A percentile compares a stretch with the other conserved stretches of the same genome.
phyloP scores from a whole-genome alignment of 2,329 filamentous ascomycete genomes.

The Pezicula radicicola region DNA sequence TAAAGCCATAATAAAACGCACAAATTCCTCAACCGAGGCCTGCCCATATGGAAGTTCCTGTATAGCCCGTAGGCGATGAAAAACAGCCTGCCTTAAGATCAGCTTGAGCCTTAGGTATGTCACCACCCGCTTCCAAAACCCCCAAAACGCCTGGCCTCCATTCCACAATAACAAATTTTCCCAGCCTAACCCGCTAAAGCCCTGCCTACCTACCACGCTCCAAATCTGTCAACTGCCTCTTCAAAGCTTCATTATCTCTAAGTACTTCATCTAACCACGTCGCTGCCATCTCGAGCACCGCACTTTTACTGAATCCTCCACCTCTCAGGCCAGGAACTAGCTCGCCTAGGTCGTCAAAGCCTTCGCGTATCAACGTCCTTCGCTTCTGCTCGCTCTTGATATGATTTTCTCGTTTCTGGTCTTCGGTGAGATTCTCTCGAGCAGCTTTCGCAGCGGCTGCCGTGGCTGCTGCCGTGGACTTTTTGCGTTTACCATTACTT shows the following conservation, averaged over 20 bases:
- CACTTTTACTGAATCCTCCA: slow-evolving; percentile 80
- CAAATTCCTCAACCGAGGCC: no score
- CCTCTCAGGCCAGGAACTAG: slow-evolving; percentile 73
- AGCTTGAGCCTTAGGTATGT: no score
- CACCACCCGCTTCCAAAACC: no score
- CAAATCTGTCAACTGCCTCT: slow-evolving; percentile 39
- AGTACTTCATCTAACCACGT: slow-evolving; percentile 76
- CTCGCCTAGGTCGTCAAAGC: slow-evolving; percentile 75
- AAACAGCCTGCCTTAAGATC: no score
- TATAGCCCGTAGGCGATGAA: no score
- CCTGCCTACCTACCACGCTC: background rate
- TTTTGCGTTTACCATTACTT: slow-evolving; percentile 41
- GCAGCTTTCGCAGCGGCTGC: slow-evolving; percentile 39
- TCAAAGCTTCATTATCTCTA: slow-evolving; percentile 62
- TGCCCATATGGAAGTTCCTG: no score
- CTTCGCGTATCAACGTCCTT: slow-evolving; percentile 73
- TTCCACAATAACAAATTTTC: no score
- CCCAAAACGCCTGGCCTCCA: no score
- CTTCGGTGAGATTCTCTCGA: slow-evolving; percentile 67
- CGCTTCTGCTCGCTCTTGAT: slow-evolving; percentile 87
- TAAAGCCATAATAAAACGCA: no score
- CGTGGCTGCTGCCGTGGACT: slow-evolving; percentile 34
- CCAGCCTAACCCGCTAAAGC: no score
- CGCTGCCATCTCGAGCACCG: slow-evolving; percentile 70
- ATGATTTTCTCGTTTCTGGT: slow-evolving; percentile 82